These are phyloP conservation scores for Chalciporus sphaerocephalus DNA, from an alignment of 768 basidiomycete genomes.

Conservation along the genomic window DNA sequence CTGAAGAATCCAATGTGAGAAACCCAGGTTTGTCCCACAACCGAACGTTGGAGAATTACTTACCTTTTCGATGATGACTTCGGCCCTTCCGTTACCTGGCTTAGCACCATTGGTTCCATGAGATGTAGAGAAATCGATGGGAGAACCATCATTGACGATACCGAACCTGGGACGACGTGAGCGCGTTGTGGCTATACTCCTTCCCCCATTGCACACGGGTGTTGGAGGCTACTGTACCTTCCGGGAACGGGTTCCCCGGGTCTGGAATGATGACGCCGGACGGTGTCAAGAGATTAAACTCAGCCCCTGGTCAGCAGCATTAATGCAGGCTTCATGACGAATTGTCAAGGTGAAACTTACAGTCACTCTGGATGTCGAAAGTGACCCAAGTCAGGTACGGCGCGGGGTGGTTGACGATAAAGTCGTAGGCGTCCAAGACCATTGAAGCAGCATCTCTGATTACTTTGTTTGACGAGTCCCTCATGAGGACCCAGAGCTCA, in stretches of 20 bases:
- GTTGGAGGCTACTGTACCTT: conserved; percentile 1
- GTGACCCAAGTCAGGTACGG: neutral
- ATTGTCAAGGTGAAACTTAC: neutral
- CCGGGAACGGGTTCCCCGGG: neutral
- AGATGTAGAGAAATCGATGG: conserved; percentile 7
- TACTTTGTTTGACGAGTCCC: neutral
- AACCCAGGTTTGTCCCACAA: no score
- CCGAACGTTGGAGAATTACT: no score
- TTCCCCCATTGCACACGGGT: conserved; percentile 11
- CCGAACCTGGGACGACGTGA: neutral
- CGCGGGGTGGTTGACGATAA: neutral
- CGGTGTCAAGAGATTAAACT: conserved; percentile 12
- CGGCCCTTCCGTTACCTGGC: neutral
- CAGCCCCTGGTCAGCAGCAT: conserved; percentile 1
- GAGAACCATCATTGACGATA: conserved; percentile 7
- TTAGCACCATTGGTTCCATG: neutral
- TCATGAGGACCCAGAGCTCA: conserved; percentile 7
- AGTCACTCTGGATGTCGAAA: conserved; percentile 9
- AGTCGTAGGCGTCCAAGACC: conserved; percentile 6
- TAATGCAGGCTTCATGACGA: neutral
- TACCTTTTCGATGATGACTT: conserved; percentile 1
- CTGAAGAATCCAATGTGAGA: neutral
- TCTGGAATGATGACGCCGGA: neutral
- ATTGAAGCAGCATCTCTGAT: conserved; percentile 1
- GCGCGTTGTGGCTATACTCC: conserved; percentile 3